Conservation (phyloP, 495 filamentous ascomycete genomes). For the Hypoxylon rickii region DNA sequence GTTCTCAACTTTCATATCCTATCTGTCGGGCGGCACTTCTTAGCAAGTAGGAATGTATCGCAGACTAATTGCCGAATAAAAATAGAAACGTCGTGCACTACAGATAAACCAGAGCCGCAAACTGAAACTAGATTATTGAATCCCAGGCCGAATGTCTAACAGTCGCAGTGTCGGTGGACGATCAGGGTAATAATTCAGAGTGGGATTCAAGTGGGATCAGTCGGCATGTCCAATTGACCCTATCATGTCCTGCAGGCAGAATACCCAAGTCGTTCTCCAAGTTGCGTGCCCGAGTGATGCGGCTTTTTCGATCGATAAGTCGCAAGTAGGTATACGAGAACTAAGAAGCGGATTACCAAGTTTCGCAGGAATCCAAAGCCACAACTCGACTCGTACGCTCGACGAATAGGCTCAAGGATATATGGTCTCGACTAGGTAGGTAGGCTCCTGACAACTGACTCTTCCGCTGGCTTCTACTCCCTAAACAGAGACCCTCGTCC, state of each 20-base stretch:
- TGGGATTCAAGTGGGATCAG: slow-evolving; percentile 19
- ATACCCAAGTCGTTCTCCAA: slow-evolving; percentile 10
- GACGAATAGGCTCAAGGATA: slow-evolving; percentile 5
- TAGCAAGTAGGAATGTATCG: neutral
- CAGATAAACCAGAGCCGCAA: slow-evolving; percentile 2
- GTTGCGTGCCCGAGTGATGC: too few relatives aligned
- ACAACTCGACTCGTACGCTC: slow-evolving; percentile 10
- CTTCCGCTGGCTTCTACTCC: slow-evolving; percentile 14
- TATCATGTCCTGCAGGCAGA: slow-evolving; percentile 18
- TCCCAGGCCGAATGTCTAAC: slow-evolving; percentile 16
- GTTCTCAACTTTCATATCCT: slow-evolving; percentile 10
- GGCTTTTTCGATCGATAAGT: too few relatives aligned
- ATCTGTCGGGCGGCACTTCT: neutral
- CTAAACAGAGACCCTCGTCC: slow-evolving; percentile 21
- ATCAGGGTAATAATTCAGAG: slow-evolving; percentile 12
- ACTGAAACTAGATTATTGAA: slow-evolving; percentile 14
- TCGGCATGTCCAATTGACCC: slow-evolving; percentile 22
- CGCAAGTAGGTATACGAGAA: too few relatives aligned
- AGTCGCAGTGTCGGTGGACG: slow-evolving; percentile 13
- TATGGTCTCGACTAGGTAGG: too few relatives aligned
- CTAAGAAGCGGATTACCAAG: too few relatives aligned
- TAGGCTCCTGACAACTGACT: neutral
- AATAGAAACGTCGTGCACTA: slow-evolving; percentile 10
- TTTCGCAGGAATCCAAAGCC: slow-evolving; percentile 2
- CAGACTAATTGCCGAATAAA: slow-evolving; percentile 4